phyloP scores from a whole-genome alignment of 257 asterid genomes.

The Nicotiana tabacum region DNA sequence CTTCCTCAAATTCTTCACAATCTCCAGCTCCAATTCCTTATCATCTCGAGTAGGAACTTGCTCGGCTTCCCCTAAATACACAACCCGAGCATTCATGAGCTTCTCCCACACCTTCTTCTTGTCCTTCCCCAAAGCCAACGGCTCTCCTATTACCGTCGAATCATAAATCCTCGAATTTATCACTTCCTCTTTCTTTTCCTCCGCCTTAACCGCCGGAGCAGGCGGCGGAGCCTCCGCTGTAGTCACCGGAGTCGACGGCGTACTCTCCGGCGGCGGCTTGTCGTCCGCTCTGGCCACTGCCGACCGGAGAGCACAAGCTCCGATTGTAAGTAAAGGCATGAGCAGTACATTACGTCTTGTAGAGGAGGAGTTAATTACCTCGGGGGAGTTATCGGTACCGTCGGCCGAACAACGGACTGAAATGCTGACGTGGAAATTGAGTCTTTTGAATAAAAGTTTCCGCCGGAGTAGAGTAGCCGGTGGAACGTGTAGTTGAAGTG shows the following conservation, averaged over 20 bases:
- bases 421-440: constrained; percentile 29
- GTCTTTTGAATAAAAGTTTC: not conserved
- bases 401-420: constrained; percentile 29
- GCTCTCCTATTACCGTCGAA: constrained; percentile 70
- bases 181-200: constrained; percentile 42
- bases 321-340: constrained; percentile 52
- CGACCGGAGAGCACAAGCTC: constrained; percentile 53
- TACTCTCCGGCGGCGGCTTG: constrained; percentile 20
- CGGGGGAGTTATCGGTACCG: constrained; percentile 16
- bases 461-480: constrained; percentile 6
- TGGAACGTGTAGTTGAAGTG: not conserved
- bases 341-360: constrained; percentile 56
- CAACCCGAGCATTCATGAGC: constrained; percentile 64
- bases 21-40: constrained; percentile 71
- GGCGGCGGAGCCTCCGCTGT: constrained; percentile 15
- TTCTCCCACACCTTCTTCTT: constrained; percentile 70
- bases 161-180: constrained; percentile 72
- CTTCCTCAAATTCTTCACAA: constrained; percentile 53
- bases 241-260: constrained; percentile 17
- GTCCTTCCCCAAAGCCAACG: constrained; percentile 59
- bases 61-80: constrained; percentile 87
- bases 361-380: not conserved
- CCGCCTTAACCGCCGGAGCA: constrained; percentile 19
- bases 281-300: constrained; percentile 77
- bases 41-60: constrained; percentile 74